These are phyloP conservation scores for Starmerella stigmatis DNA, from an alignment of 805 yeast genomes.

Conservation along the genomic window DNA sequence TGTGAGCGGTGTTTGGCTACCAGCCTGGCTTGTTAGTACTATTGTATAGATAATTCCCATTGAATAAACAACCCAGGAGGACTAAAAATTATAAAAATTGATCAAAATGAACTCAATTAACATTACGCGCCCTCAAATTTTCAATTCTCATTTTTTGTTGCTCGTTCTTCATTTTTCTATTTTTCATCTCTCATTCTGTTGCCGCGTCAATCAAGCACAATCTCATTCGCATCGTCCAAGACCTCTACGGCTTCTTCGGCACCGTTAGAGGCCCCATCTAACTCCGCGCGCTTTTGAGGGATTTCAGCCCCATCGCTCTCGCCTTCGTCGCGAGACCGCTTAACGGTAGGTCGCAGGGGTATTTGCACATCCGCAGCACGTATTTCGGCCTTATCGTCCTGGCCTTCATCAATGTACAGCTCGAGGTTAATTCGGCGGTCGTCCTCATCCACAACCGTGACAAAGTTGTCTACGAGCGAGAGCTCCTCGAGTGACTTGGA, in stretches of 20 bases:
- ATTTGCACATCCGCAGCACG: conserved; percentile 25
- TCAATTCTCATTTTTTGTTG: no score
- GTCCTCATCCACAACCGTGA: conserved; percentile 72
- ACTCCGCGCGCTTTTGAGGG: background rate
- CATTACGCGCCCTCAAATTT: no score
- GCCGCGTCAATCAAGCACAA: conserved; percentile 5
- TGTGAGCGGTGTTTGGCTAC: conserved; percentile 65
- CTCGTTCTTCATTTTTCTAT: no score
- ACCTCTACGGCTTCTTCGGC: conserved; percentile 3
- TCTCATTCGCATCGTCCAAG: conserved; percentile 3
- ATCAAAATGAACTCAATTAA: no score
- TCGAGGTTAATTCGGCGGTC: conserved; percentile 53
- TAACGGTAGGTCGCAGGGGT: conserved; percentile 20
- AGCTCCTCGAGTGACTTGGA: conserved; percentile 40
- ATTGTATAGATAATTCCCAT: background rate
- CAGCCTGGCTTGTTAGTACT: conserved; percentile 51
- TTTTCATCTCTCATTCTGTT: no score
- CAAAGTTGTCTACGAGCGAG: conserved; percentile 53
- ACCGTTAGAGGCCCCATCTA: background rate
- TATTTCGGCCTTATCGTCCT: conserved; percentile 19
- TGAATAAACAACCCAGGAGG: background rate
- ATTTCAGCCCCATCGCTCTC: conserved; percentile 1
- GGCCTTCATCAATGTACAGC: conserved; percentile 25
- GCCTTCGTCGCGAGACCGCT: conserved; percentile 19
- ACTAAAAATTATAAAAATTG: no score